Evolutionary conservation across 495 filamentous ascomycete species (phyloP).

Genomic region (Penicillium daleae): DNA sequence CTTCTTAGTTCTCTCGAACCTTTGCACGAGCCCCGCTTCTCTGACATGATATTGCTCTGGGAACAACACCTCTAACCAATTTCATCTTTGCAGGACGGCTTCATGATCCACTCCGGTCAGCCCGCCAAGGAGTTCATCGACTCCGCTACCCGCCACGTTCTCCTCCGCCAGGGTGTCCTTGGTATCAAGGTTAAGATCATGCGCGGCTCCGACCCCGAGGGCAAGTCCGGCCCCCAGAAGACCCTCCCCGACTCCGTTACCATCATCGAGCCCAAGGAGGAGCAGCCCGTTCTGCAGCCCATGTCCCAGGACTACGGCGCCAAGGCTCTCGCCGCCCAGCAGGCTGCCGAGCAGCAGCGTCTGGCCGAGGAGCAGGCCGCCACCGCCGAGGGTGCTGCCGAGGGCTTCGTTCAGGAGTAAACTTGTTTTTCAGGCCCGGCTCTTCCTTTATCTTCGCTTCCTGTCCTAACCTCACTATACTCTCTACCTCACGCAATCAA

Average conservation of each 20-base stretch:
- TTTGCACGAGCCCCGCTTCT: background rate
- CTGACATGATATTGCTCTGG: background rate
- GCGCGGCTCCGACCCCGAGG: constrained; percentile 98
- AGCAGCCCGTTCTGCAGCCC: constrained; percentile 89
- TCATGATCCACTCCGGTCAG: constrained; percentile 99
- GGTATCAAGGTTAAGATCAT: constrained; percentile 99
- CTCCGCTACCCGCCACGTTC: constrained; percentile 95
- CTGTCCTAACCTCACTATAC: constrained; percentile 44
- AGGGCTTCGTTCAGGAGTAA: constrained; percentile 54
- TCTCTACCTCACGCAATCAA: constrained; percentile 49
- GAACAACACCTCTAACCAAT: constrained; percentile 21
- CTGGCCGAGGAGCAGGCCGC: constrained; percentile 63
- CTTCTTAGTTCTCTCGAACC: background rate
- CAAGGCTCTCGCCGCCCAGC: constrained; percentile 87
- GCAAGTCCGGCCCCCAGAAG: constrained; percentile 96
- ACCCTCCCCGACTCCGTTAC: constrained; percentile 96
- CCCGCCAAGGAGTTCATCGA: constrained; percentile 99
- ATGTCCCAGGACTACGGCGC: constrained; percentile 98
- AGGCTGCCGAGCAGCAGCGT: constrained; percentile 75
- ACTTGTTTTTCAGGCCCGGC: constrained; percentile 37
- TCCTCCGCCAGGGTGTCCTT: constrained; percentile 98
- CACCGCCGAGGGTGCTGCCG: constrained; percentile 48
- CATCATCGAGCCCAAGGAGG: constrained; percentile 99
- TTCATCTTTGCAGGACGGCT: constrained; percentile 70
- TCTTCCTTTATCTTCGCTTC: constrained; percentile 38